Percentiles rank a stretch among this genome's conserved stretches.
These are phyloP conservation scores for Ustilago hordei DNA, from an alignment of 1,284 basidiomycete species.

Conservation along the genomic window DNA sequence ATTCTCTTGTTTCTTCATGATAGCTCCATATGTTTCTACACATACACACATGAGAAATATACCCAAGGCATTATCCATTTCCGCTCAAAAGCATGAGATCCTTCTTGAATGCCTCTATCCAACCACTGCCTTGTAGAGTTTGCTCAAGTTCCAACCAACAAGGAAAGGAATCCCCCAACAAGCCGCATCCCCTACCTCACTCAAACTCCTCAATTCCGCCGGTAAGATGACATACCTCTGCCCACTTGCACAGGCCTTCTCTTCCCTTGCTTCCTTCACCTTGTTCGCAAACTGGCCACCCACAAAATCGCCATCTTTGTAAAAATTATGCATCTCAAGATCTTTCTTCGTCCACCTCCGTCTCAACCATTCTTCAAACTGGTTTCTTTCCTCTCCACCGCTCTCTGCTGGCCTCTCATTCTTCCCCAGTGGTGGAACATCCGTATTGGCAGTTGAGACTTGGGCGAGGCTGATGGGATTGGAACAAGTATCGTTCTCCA, in stretches of 20 bases:
- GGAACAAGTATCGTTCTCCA: conserved; percentile 14
- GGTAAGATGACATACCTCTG: conserved; percentile 49
- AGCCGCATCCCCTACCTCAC: conserved; percentile 50
- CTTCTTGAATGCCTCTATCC: conserved; percentile 8
- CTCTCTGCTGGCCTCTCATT: conserved; percentile 69
- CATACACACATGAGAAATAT: background rate
- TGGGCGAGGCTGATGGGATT: conserved; percentile 19
- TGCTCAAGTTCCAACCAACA: conserved; percentile 16
- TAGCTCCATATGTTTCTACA: background rate
- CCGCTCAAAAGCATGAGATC: background rate
- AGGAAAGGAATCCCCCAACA: conserved; percentile 47
- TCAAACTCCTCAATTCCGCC: conserved; percentile 40
- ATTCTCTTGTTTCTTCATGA: conserved; percentile 7
- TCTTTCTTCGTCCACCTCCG: conserved; percentile 88
- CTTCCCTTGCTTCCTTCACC: conserved; percentile 6
- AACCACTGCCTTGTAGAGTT: conserved; percentile 25
- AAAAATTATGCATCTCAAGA: conserved; percentile 77
- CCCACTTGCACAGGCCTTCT: background rate
- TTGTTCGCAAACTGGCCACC: conserved; percentile 33
- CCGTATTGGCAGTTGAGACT: conserved; percentile 8
- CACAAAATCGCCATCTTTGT: conserved; percentile 69
- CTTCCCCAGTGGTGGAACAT: conserved; percentile 35
- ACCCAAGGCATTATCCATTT: background rate
- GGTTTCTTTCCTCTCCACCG: conserved; percentile 76
- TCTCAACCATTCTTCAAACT: conserved; percentile 86